phyloP scores from a whole-genome alignment of 2,329 filamentous ascomycete species.

The Xylariaceae sp. region DNA sequence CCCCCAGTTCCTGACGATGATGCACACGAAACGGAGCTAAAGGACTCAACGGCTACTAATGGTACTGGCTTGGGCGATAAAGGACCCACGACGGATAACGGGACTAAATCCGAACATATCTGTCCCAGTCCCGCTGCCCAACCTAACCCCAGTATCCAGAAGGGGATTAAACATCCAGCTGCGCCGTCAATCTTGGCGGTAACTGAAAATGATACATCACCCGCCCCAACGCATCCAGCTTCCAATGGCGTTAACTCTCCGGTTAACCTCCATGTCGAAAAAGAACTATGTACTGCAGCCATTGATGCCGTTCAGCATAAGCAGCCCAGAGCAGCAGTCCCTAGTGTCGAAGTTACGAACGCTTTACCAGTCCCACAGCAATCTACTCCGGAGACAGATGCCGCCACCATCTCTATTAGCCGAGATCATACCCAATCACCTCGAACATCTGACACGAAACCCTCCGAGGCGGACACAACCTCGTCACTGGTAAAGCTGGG shows the following conservation, averaged over 20 bases:
- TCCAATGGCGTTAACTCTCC: conserved; percentile 5
- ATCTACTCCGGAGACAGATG: conserved; percentile 40
- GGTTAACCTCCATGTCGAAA: conserved; percentile 15
- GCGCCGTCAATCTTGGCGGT: neutral
- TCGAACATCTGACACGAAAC: conserved; percentile 46
- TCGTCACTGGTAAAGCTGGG: conserved; percentile 35
- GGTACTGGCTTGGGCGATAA: neutral
- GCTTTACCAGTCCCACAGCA: conserved; percentile 28
- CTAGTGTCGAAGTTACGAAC: conserved; percentile 26
- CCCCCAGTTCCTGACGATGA: conserved; percentile 29
- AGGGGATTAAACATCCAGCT: neutral
- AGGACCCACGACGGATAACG: neutral
- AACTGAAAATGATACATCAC: neutral
- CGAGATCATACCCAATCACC: conserved; percentile 44
- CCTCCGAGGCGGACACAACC: conserved; percentile 43
- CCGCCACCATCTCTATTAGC: conserved; percentile 39
- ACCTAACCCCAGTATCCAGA: neutral
- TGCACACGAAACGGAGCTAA: conserved; percentile 33
- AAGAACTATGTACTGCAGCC: conserved; percentile 18
- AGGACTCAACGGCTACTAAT: conserved; percentile 5
- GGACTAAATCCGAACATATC: neutral
- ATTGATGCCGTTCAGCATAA: conserved; percentile 20
- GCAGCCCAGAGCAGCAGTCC: conserved; percentile 12
- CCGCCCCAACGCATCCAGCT: neutral
- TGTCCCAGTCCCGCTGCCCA: neutral